A percentile compares a stretch with the other conserved stretches of the same genome.
Conservation (phyloP, 106 monocot genomes). For the Dendrobium catenatum region DNA sequence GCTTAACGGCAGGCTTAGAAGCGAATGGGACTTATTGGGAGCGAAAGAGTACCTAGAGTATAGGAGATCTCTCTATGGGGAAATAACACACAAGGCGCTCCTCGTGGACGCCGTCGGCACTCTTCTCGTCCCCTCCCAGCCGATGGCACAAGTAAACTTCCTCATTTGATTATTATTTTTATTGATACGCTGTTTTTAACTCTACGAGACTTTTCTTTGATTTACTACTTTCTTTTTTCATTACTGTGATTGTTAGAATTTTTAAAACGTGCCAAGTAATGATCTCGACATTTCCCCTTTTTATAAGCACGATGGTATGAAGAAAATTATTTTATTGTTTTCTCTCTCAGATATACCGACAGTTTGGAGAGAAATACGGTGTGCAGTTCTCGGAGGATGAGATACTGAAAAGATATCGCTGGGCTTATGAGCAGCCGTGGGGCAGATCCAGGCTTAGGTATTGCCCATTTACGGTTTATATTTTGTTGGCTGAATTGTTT, state of each 20-base stretch:
- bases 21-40: slow-evolving; percentile 4
- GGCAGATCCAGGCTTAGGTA: slow-evolving; percentile 83
- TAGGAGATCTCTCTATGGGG: slow-evolving; percentile 66
- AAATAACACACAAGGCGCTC: slow-evolving; percentile 83
- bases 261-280: too few species aligned
- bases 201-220: not conserved
- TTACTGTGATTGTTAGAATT: not conserved
- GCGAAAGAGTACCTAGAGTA: slow-evolving; percentile 75
- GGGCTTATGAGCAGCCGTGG: slow-evolving; percentile 97
- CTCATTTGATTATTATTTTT: not conserved
- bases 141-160: slow-evolving; percentile 68
- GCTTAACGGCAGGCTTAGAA: too few species aligned
- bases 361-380: slow-evolving; percentile 93
- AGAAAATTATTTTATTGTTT: not conserved
- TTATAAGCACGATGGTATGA: not conserved
- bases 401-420: slow-evolving; percentile 77
- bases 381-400: slow-evolving; percentile 84
- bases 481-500: not conserved
- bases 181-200: not conserved
- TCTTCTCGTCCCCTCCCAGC: slow-evolving; percentile 75
- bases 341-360: slow-evolving; percentile 65
- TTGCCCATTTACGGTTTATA: not conserved
- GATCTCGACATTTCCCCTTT: too few species aligned
- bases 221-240: not conserved
- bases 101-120: slow-evolving; percentile 97